Evolutionary conservation across 768 basidiomycete genomes (phyloP).

Genomic region (Boletus rubropictus): DNA sequence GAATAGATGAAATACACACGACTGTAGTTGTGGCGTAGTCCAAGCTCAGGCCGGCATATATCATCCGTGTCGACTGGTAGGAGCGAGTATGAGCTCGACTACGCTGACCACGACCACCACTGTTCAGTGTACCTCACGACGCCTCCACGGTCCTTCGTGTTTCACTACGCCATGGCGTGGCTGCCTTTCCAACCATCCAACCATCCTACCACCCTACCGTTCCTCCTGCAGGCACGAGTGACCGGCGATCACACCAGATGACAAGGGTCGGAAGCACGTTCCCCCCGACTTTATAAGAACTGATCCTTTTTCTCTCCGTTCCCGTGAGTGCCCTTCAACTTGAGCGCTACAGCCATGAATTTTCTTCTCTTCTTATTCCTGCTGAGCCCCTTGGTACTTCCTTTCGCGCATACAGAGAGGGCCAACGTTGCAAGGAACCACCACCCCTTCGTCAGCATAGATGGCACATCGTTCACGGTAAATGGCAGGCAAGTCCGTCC

Average conservation of each 20-base stretch:
- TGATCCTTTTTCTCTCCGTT: background rate
- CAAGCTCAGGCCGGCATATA: too few relatives aligned
- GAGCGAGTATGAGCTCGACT: too few relatives aligned
- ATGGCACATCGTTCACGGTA: slow-evolving; percentile 43
- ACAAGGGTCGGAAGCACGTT: background rate
- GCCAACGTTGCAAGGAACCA: slow-evolving; percentile 28
- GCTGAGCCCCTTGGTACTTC: slow-evolving; percentile 27
- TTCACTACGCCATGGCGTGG: background rate
- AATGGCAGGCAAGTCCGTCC: slow-evolving; percentile 44
- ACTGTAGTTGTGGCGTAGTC: background rate
- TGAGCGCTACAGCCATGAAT: slow-evolving; percentile 32
- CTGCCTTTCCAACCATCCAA: background rate
- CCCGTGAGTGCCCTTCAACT: background rate
- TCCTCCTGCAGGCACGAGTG: background rate
- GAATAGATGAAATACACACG: background rate
- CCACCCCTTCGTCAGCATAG: slow-evolving; percentile 41
- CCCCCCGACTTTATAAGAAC: slow-evolving; percentile 15
- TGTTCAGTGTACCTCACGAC: background rate
- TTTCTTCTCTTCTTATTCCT: slow-evolving; percentile 28
- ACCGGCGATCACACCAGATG: slow-evolving; percentile 2
- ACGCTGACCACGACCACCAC: too few relatives aligned
- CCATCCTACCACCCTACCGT: background rate
- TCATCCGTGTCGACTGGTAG: background rate
- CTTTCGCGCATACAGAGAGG: slow-evolving; percentile 30
- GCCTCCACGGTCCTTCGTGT: background rate